Evolutionary conservation across 2,329 filamentous ascomycete species (phyloP).

Genomic region (Monosporascus sp.): DNA sequence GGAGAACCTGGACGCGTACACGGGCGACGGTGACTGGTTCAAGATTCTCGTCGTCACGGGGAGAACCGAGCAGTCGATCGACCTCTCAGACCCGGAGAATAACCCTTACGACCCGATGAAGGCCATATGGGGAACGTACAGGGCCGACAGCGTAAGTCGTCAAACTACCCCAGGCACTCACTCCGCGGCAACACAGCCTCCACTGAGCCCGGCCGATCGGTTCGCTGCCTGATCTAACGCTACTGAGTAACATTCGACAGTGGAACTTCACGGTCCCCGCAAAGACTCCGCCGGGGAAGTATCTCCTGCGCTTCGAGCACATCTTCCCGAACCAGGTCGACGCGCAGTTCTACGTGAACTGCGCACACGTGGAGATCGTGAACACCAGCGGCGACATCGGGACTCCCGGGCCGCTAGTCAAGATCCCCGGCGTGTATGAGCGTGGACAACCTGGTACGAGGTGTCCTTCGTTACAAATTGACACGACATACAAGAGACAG

Average conservation of each 20-base stretch:
- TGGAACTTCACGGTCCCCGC: background rate
- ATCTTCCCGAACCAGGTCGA: background rate
- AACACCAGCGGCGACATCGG: background rate
- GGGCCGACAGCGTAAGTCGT: constrained; percentile 3
- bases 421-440: background rate
- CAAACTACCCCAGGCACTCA: background rate
- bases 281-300: background rate
- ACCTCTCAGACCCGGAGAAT: constrained; percentile 3
- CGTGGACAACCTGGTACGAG: background rate
- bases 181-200: too few species aligned
- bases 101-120: constrained; percentile 2
- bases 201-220: too few species aligned
- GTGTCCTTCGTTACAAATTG: too few species aligned
- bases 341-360: background rate
- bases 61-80: constrained; percentile 6
- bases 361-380: background rate
- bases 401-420: background rate
- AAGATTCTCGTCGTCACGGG: constrained; percentile 6
- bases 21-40: constrained; percentile 7
- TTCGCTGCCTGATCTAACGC: too few species aligned
- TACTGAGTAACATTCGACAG: background rate
- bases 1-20: background rate
- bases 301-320: background rate
- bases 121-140: constrained; percentile 3
- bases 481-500: too few species aligned